A percentile compares a stretch with the other conserved stretches of the same genome.
phyloP scores from a whole-genome alignment of 306 rosid genomes.

The Alnus rubra region DNA sequence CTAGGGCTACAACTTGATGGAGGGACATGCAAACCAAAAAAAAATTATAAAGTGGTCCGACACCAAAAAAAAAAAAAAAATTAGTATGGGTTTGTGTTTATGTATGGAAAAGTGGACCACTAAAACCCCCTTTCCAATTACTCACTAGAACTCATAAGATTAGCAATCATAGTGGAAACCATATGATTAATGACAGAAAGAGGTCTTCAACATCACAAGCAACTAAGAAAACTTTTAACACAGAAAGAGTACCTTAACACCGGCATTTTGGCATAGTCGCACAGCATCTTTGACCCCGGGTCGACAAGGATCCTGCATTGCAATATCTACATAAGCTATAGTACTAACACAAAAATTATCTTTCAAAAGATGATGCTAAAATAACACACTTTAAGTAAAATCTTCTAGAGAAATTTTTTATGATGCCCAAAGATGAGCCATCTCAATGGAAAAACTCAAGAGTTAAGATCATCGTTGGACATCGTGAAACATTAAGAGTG shows the following conservation, averaged over 20 bases:
- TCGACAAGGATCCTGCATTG: slow-evolving; percentile 91
- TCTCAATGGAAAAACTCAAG: background rate
- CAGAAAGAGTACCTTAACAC: slow-evolving; percentile 71
- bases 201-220: slow-evolving; percentile 5
- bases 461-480: background rate
- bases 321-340: slow-evolving; percentile 3
- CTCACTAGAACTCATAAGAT: background rate
- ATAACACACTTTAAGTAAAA: background rate
- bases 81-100: too few relatives aligned
- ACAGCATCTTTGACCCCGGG: slow-evolving; percentile 73
- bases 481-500: background rate
- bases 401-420: background rate
- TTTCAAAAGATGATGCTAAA: background rate
- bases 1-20: too few relatives aligned
- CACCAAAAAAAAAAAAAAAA: too few relatives aligned
- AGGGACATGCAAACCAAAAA: too few relatives aligned
- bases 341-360: too few relatives aligned
- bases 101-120: too few relatives aligned
- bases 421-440: background rate
- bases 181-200: slow-evolving; percentile 4
- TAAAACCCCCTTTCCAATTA: too few relatives aligned
- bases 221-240: background rate
- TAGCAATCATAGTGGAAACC: background rate
- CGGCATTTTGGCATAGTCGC: slow-evolving; percentile 84
- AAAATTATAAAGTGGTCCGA: too few relatives aligned